A percentile compares a stretch with the other conserved stretches of the same genome.
phyloP scores from a whole-genome alignment of 371 early-diverging fungal species.

The Syncephalastrum sp. region DNA sequence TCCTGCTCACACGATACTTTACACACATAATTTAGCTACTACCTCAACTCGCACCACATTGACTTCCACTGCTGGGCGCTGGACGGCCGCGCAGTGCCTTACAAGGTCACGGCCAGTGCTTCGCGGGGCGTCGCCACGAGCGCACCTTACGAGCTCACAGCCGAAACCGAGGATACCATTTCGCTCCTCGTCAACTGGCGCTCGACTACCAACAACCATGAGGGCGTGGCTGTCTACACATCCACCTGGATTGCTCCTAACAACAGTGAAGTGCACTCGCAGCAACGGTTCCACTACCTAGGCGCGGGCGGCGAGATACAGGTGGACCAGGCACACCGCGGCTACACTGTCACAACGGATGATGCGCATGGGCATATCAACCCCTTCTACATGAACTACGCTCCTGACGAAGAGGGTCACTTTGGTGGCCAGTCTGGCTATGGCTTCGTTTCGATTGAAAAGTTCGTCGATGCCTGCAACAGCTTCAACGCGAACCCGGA shows the following conservation, averaged over 20 bases:
- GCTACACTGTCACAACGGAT: conserved; percentile 41
- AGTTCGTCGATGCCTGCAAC: conserved; percentile 34
- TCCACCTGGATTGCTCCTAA: conserved; percentile 54
- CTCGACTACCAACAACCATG: conserved; percentile 22
- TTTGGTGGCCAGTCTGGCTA: conserved; percentile 49
- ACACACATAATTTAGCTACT: conserved; percentile 13
- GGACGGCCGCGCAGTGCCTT: conserved; percentile 33
- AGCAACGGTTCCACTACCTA: conserved; percentile 52
- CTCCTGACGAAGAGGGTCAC: conserved; percentile 43
- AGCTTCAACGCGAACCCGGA: conserved; percentile 21
- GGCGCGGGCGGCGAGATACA: conserved; percentile 45
- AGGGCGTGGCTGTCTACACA: conserved; percentile 47
- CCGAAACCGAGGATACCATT: conserved; percentile 51
- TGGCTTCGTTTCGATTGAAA: conserved; percentile 44
- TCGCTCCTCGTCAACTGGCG: conserved; percentile 46
- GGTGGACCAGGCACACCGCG: conserved; percentile 57
- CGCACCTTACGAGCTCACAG: conserved; percentile 26
- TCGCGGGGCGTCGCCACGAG: conserved; percentile 44
- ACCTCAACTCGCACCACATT: conserved; percentile 54
- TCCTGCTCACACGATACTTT: too few relatives aligned
- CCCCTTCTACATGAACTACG: conserved; percentile 51
- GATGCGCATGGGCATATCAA: conserved; percentile 35
- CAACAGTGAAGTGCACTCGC: conserved; percentile 51
- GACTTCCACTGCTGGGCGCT: conserved; percentile 49
- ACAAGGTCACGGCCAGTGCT: conserved; percentile 37